These are phyloP conservation scores for Porodaedalea pini DNA, from an alignment of 1,284 basidiomycete genomes.

Conservation along the genomic window DNA sequence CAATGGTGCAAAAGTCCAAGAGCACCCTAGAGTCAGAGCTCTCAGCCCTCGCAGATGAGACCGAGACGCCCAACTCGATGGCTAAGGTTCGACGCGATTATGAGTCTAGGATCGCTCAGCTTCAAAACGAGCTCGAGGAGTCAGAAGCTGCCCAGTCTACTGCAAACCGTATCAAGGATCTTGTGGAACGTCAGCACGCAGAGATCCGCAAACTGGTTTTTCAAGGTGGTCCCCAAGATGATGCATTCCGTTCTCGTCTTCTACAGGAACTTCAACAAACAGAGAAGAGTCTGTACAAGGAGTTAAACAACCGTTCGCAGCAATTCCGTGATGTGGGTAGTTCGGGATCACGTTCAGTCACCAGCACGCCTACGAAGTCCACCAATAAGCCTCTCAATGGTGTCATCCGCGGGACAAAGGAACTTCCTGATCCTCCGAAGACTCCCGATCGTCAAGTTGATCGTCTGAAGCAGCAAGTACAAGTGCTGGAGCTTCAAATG, in stretches of 20 bases:
- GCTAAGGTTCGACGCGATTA: conserved; percentile 64
- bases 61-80: conserved; percentile 51
- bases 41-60: conserved; percentile 60
- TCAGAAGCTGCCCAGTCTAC: conserved; percentile 48
- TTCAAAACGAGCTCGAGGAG: conserved; percentile 63
- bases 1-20: conserved; percentile 56
- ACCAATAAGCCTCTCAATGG: conserved; percentile 33
- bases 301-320: conserved; percentile 41
- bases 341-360: conserved; percentile 32
- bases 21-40: conserved; percentile 67
- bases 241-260: conserved; percentile 60
- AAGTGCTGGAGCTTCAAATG: conserved; percentile 67
- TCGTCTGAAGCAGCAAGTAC: conserved; percentile 61
- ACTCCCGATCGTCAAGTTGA: conserved; percentile 49
- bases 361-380: conserved; percentile 45
- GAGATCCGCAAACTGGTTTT: conserved; percentile 66
- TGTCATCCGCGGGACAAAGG: conserved; percentile 33
- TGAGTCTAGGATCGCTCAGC: conserved; percentile 58
- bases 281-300: conserved; percentile 60
- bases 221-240: conserved; percentile 54
- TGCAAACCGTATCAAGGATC: conserved; percentile 55
- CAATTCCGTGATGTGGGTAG: conserved; percentile 25
- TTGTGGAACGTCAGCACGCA: conserved; percentile 63
- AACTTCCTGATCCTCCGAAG: conserved; percentile 37
- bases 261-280: conserved; percentile 65